Base-by-base conservation (phyloP, 2,329 filamentous ascomycete species). In the Hypoxylon sp. region DNA sequence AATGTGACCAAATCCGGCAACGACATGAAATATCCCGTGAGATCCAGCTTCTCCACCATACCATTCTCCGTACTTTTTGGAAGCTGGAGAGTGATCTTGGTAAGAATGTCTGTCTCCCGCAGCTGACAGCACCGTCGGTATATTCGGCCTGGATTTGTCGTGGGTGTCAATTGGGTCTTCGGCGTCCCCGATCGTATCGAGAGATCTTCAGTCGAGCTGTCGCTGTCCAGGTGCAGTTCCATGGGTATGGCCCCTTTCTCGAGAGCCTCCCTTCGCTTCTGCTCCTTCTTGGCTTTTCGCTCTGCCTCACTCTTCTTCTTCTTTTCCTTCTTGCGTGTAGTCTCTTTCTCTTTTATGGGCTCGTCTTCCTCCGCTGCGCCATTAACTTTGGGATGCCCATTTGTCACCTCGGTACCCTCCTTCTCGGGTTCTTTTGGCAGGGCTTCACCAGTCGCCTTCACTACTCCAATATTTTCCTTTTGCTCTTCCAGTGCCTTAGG, bases 251-350 rank as follows among this genome's bases (percentile, higher is more conserved):
- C 88, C 7, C 95, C 95, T 78, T 96, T 97, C 64, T 93, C 93
- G 77, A 97, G 93, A 25, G 95, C 95, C 73, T 93, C 89, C 77
- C 89, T 90, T 70, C 94, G 87, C 78, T 93, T 95, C 81, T 93
- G 93, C 80, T 98, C 95, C 79, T 97, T 97, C 61, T 95, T 89
- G 67, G 96, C 93, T 78, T 97, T 97, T 46, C 95, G 87, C 80
- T 98, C 95, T 66, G 95, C 94, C 78, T 98, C 95, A 44, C 93
- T 97, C 72, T 92, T 90, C 83, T 97, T 97, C 82, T 98, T 98
- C 85, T 97, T 98, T 77, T 98, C 95, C 80, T 94, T 96, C 81
- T 97, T 98, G 74, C 90, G 91, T 6, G 85, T 89, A 0, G 81
- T 83, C 33, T 80, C 87, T 77, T 81, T 82, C 72, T 77, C 77